Conservation (phyloP, 2,329 filamentous ascomycete genomes). For the Pseudogymnoascus sp. region DNA sequence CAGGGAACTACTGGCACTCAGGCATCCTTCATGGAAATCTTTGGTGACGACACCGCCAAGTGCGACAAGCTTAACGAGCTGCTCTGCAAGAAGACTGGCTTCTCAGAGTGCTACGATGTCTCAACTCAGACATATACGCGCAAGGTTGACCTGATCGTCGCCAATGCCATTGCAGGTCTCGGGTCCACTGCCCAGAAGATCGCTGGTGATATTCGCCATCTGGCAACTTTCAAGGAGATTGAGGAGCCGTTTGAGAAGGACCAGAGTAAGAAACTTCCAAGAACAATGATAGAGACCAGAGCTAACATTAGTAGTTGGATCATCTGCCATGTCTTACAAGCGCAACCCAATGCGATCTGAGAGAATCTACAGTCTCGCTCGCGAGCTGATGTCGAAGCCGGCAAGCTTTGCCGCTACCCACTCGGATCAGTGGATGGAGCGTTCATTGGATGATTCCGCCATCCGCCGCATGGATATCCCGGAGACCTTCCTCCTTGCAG, state of each 20-base stretch:
- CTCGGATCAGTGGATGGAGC: slow-evolving; percentile 66
- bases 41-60: slow-evolving; percentile 40
- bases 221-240: slow-evolving; percentile 70
- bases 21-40: slow-evolving; percentile 52
- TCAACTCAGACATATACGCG: slow-evolving; percentile 63
- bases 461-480: slow-evolving; percentile 56
- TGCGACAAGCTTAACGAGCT: slow-evolving; percentile 46
- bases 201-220: slow-evolving; percentile 62
- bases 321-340: slow-evolving; percentile 48
- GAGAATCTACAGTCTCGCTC: slow-evolving; percentile 37
- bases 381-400: slow-evolving; percentile 33
- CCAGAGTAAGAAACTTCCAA: slow-evolving; percentile 40
- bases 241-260: slow-evolving; percentile 76
- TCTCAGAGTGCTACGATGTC: slow-evolving; percentile 37
- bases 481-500: slow-evolving; percentile 58
- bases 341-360: slow-evolving; percentile 41
- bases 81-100: slow-evolving; percentile 47
- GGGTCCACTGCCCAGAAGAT: slow-evolving; percentile 74
- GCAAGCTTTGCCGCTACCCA: slow-evolving; percentile 48
- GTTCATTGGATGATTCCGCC: slow-evolving; percentile 30
- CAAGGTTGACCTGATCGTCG: slow-evolving; percentile 71
- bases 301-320: slow-evolving; percentile 39
- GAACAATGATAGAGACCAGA: not conserved
- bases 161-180: slow-evolving; percentile 70
- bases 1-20: slow-evolving; percentile 64